Conservation (phyloP, 139 green algal species). For the Coelastrella sp. region DNA sequence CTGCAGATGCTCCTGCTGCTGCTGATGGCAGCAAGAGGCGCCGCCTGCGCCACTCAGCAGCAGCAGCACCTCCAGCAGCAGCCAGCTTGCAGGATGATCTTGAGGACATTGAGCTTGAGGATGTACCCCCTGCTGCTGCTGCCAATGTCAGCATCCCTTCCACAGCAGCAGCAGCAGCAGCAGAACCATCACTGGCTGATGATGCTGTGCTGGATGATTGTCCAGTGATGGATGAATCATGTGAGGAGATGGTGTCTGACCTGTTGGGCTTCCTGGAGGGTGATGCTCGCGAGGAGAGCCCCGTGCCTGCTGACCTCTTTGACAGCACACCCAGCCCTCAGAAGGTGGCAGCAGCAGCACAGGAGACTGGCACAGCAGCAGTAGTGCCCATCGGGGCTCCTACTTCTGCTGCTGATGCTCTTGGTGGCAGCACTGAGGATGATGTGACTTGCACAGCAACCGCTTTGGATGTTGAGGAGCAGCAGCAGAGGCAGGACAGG, state of each 20-base stretch:
- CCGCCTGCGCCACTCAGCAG: background rate
- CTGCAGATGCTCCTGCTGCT: background rate
- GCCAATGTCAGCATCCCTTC: background rate
- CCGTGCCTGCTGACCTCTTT: conserved; percentile 7
- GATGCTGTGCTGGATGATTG: background rate
- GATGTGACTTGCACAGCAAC: no score
- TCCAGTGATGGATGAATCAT: background rate
- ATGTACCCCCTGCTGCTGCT: background rate
- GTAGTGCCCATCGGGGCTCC: background rate
- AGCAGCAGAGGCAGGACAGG: background rate
- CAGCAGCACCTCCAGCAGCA: background rate
- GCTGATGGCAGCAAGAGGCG: conserved; percentile 1
- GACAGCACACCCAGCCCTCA: background rate
- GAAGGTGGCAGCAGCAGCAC: background rate
- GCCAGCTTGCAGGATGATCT: background rate
- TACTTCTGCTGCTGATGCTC: background rate
- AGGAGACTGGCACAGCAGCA: background rate
- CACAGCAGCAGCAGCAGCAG: background rate
- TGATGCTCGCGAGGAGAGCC: background rate
- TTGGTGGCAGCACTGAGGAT: background rate
- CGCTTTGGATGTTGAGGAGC: no score
- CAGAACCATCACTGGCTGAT: background rate
- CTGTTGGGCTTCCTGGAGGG: background rate
- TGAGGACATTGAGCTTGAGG: background rate
- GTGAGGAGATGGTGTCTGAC: background rate